Base-by-base conservation (phyloP, 495 filamentous ascomycete species). In the Daldinia decipiens region DNA sequence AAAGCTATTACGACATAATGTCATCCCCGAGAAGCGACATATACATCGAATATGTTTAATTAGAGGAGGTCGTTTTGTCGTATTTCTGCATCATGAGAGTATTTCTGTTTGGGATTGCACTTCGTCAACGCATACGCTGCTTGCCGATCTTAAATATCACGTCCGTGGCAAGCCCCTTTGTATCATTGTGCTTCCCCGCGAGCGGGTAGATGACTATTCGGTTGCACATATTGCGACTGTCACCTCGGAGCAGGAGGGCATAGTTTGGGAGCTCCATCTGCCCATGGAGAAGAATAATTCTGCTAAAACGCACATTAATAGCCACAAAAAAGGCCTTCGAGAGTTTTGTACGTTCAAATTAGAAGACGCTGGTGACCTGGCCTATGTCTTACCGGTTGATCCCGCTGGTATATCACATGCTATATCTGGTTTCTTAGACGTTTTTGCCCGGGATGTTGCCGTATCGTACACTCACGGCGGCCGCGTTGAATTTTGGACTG, bases 341-440 rank as follows among this genome's bases (percentile, higher is more conserved):
- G 85, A 94, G 59, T 93, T 93, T 57, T 90, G 89, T 75, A 82
- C 77, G 12, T 96, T 97, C 79, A 81, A 88, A 39, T 83, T 97
- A 12, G 88, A 90, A 1, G 79, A 90, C 31, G 83, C 88, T 8
- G 91, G 93, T 61, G 91, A 94, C 62, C 79, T 97, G 19, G 86
- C 89, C 12, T 95, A 95, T 72, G 90, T 97, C 4, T 81, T 97
- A 7, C 93, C 95, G 2, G 93, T 97, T 51, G 95, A 98, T 77
- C 93, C 94, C 12, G 94, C 94, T 9, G 94, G 95, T 26, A 87
- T 90, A 12, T 82, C 87, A 51, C 84, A 88, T 12, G 82, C 89
- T 26, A 85, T 88, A 24, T 92, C 92, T n/a, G 92, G 90, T 5
- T 97, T 93, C 64, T 85, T 97, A 52, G 94, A 97, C 74, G 87